Conservation (phyloP, 75 land plant species). For the Selaginella tamariscina region DNA sequence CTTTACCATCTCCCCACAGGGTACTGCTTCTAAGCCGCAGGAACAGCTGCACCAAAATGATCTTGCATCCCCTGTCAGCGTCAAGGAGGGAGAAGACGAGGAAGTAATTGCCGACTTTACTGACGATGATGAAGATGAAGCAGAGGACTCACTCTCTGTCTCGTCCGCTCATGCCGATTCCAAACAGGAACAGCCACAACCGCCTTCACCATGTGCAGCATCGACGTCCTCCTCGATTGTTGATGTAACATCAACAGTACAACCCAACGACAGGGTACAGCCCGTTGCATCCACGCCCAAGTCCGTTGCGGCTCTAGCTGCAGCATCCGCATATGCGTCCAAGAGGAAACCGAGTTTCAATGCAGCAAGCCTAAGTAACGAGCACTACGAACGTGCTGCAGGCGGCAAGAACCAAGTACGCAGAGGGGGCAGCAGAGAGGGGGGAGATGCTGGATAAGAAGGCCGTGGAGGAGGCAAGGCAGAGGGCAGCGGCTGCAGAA, state of each 20-base stretch:
- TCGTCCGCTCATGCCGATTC: not conserved
- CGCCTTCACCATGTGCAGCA: conserved; percentile 8
- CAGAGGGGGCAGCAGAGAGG: conserved; percentile 27
- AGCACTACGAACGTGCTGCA: conserved; percentile 22
- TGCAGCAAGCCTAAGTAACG: not conserved
- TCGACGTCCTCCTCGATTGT: too few species aligned
- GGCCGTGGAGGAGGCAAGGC: conserved; percentile 26
- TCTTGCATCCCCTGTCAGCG: conserved; percentile 12
- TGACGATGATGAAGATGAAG: conserved; percentile 14
- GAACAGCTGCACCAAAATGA: not conserved
- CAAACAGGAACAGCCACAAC: not conserved
- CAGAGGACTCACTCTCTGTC: not conserved
- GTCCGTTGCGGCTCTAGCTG: not conserved
- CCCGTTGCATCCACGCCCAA: not conserved
- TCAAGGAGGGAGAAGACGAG: conserved; percentile 11
- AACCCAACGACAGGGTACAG: not conserved
- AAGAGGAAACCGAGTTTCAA: not conserved
- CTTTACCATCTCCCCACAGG: not conserved
- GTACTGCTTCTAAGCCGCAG: not conserved
- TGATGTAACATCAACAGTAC: too few species aligned
- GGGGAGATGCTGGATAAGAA: conserved; percentile 28
- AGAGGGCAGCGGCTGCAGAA: conserved; percentile 19
- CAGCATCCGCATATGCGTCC: not conserved
- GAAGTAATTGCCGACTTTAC: conserved; percentile 14
- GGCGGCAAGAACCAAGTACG: conserved; percentile 28